phyloP scores from a whole-genome alignment of 2,329 filamentous ascomycete genomes.

The Drechmeria coniospora region DNA sequence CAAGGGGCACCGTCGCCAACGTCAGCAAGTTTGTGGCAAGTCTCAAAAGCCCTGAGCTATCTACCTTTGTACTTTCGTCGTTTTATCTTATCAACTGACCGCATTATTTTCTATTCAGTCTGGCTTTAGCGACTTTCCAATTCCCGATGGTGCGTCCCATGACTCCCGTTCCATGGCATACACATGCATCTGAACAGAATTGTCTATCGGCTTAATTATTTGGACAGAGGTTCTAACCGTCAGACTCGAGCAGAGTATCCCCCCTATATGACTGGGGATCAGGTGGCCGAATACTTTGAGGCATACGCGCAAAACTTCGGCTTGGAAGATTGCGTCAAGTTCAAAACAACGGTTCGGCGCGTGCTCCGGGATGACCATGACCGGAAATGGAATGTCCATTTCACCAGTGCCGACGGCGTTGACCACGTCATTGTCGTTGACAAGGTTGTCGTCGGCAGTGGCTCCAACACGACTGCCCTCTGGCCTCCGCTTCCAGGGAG shows the following conservation, averaged over 20 bases:
- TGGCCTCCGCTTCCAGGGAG: slow-evolving; percentile 19
- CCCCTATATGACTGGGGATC: slow-evolving; percentile 8
- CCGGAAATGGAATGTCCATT: background rate
- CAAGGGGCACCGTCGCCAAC: background rate
- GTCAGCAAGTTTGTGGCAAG: background rate
- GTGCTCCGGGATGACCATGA: slow-evolving; percentile 5
- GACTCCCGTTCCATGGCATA: background rate
- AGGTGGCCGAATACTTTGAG: slow-evolving; percentile 17
- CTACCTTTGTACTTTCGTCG: background rate
- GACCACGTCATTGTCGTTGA: slow-evolving; percentile 13
- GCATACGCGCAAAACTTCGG: slow-evolving; percentile 17
- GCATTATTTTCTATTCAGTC: slow-evolving; percentile 6
- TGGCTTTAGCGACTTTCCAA: slow-evolving; percentile 20
- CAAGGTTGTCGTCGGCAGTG: slow-evolving; percentile 21
- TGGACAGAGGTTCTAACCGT: background rate
- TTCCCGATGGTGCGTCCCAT: slow-evolving; percentile 9
- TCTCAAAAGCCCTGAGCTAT: background rate
- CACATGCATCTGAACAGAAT: too few species aligned
- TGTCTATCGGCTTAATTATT: too few species aligned
- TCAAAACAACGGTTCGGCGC: slow-evolving; percentile 11
- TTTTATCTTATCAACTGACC: background rate
- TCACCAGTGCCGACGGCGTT: background rate
- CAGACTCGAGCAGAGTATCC: slow-evolving; percentile 4
- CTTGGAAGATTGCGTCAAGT: slow-evolving; percentile 10
- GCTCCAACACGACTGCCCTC: slow-evolving; percentile 16